These are phyloP conservation scores for Xylariaceae sp. DNA, from an alignment of 2,329 filamentous ascomycete species.

Conservation along the genomic window DNA sequence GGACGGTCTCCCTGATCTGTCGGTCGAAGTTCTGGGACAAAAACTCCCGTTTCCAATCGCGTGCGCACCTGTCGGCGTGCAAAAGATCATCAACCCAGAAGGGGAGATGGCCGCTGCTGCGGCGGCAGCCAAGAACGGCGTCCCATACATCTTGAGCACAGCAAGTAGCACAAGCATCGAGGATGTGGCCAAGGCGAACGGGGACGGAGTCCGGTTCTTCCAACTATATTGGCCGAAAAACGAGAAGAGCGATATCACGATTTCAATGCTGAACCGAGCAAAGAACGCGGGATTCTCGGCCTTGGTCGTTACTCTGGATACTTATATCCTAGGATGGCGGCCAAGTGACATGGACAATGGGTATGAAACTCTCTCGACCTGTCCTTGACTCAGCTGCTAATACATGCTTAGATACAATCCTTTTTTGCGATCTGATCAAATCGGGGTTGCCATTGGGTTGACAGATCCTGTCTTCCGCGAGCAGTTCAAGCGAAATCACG, in stretches of 20 bases:
- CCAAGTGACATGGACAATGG: conserved; percentile 21
- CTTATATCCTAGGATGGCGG: conserved; percentile 27
- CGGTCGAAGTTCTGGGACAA: conserved; percentile 13
- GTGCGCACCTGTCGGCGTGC: conserved; percentile 25
- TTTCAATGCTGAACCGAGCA: conserved; percentile 22
- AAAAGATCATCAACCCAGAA: conserved; percentile 25
- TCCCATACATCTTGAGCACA: conserved; percentile 26
- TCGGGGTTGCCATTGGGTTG: conserved; percentile 25
- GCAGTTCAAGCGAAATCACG: conserved; percentile 21
- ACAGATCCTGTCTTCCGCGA: conserved; percentile 25
- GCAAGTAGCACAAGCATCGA: conserved; percentile 26
- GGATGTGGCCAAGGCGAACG: conserved; percentile 26
- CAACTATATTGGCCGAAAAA: conserved; percentile 28
- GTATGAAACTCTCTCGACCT: background rate
- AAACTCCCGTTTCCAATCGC: conserved; percentile 22
- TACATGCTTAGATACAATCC: conserved; percentile 22
- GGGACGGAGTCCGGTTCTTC: conserved; percentile 21
- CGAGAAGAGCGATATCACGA: conserved; percentile 22
- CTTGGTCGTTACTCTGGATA: conserved; percentile 26
- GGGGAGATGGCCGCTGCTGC: conserved; percentile 22
- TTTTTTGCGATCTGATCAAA: conserved; percentile 25
- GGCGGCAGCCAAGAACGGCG: conserved; percentile 16
- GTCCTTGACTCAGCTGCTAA: background rate
- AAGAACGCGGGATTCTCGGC: conserved; percentile 20
- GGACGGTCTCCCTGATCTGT: conserved; percentile 16